Evolutionary conservation across 306 rosid genomes (phyloP).

Genomic region (Prosopis cineraria): DNA sequence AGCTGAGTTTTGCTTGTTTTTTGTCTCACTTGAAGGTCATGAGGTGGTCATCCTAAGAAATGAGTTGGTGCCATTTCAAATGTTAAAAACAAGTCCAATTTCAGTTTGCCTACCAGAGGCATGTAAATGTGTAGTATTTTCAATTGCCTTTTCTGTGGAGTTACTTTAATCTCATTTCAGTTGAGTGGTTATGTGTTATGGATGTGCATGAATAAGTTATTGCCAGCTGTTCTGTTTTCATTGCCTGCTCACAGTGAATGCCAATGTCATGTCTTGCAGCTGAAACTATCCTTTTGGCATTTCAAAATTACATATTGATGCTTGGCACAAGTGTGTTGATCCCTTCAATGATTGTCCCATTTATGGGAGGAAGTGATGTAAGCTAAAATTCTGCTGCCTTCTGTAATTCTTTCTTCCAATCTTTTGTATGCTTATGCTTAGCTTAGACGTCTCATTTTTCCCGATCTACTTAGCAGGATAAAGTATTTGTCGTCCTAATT

Average conservation of each 20-base stretch:
- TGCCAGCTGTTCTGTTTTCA: neutral
- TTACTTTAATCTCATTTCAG: neutral
- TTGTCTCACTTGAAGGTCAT: neutral
- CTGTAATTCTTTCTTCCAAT: neutral
- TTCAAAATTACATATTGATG: slow-evolving; percentile 95
- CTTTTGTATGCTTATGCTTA: neutral
- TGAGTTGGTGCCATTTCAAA: neutral
- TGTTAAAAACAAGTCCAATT: neutral
- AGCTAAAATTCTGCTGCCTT: slow-evolving; percentile 33
- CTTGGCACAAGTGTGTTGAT: slow-evolving; percentile 95
- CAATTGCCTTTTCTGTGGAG: neutral
- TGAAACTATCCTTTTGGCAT: slow-evolving; percentile 85
- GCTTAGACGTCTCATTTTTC: neutral
- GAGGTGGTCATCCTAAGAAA: neutral
- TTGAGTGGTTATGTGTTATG: neutral
- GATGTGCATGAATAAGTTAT: neutral
- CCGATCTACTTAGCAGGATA: neutral
- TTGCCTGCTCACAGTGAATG: slow-evolving; percentile 29
- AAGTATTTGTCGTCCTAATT: neutral
- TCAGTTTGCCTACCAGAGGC: neutral
- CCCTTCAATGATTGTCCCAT: slow-evolving; percentile 80
- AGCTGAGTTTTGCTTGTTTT: neutral
- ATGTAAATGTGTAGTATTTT: neutral
- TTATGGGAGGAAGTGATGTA: slow-evolving; percentile 95
- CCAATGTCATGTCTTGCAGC: slow-evolving; percentile 56